Evolutionary conservation across 2,329 filamentous ascomycete genomes (phyloP).

Genomic region (Rhynchosporium graminicola): DNA sequence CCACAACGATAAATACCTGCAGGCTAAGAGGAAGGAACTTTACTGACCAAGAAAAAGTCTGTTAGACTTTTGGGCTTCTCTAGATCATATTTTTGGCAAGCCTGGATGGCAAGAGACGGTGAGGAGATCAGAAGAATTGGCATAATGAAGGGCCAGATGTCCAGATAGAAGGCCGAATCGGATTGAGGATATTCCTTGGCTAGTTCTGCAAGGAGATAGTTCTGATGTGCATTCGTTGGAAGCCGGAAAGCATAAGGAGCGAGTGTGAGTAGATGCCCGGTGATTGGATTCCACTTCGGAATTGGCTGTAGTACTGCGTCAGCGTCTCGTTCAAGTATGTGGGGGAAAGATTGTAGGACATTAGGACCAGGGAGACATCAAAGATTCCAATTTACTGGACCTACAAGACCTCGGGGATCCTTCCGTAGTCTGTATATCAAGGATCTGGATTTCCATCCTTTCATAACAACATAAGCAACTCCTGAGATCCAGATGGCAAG

Average conservation of each 20-base stretch:
- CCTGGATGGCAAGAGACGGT: slow-evolving; percentile 28
- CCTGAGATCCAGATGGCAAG: slow-evolving; percentile 3
- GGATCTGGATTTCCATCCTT: slow-evolving; percentile 19
- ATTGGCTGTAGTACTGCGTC: slow-evolving; percentile 24
- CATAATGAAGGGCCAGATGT: slow-evolving; percentile 31
- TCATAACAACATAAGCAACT: slow-evolving; percentile 11
- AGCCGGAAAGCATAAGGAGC: slow-evolving; percentile 12
- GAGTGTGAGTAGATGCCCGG: slow-evolving; percentile 27
- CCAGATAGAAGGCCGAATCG: slow-evolving; percentile 29
- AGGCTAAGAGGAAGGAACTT: neutral
- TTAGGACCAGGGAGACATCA: neutral
- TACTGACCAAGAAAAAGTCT: slow-evolving; percentile 20
- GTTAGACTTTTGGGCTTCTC: slow-evolving; percentile 24
- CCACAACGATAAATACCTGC: neutral
- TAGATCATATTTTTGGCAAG: slow-evolving; percentile 23
- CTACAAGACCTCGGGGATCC: slow-evolving; percentile 16
- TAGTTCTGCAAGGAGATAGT: slow-evolving; percentile 24
- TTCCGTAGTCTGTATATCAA: slow-evolving; percentile 17
- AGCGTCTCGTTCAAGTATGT: neutral
- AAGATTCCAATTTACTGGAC: neutral
- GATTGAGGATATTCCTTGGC: slow-evolving; percentile 21
- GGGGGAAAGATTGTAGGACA: too few relatives aligned
- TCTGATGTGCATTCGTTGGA: slow-evolving; percentile 25
- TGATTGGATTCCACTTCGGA: slow-evolving; percentile 22
- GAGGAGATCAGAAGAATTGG: slow-evolving; percentile 28